These are phyloP conservation scores for Carex sylvatica DNA, from an alignment of 202 grass and related monocot genomes.

Conservation along the genomic window DNA sequence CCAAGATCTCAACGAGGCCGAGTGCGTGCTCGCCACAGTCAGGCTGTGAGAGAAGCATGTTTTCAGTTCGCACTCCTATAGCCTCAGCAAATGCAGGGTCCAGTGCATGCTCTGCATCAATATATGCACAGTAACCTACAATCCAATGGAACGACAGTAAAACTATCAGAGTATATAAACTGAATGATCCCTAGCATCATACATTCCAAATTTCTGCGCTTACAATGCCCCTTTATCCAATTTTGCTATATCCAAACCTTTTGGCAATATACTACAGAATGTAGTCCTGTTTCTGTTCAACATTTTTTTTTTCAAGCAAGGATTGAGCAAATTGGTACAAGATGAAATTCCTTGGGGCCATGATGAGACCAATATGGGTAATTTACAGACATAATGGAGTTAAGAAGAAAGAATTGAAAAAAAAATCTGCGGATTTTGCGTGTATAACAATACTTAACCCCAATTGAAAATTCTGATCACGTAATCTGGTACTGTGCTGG, in stretches of 20 bases:
- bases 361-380: neutral
- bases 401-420: neutral
- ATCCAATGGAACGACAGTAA: neutral
- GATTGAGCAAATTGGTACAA: neutral
- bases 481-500: neutral
- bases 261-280: neutral
- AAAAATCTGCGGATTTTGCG: neutral
- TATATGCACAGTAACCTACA: constrained; percentile 50
- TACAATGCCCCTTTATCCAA: neutral
- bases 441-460: neutral
- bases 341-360: neutral
- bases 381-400: neutral
- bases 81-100: constrained; percentile 48
- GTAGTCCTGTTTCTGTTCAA: neutral
- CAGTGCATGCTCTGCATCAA: constrained; percentile 53
- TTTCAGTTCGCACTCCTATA: constrained; percentile 46
- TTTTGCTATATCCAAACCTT: neutral
- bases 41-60: constrained; percentile 49
- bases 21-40: constrained; percentile 55
- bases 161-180: neutral
- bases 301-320: neutral
- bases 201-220: neutral
- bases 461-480: neutral
- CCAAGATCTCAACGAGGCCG: constrained; percentile 42
- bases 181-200: neutral